A percentile compares a stretch with the other conserved stretches of the same genome.
Evolutionary conservation across 2,329 filamentous ascomycete genomes (phyloP).

Genomic region (Pseudomassariella vexata): DNA sequence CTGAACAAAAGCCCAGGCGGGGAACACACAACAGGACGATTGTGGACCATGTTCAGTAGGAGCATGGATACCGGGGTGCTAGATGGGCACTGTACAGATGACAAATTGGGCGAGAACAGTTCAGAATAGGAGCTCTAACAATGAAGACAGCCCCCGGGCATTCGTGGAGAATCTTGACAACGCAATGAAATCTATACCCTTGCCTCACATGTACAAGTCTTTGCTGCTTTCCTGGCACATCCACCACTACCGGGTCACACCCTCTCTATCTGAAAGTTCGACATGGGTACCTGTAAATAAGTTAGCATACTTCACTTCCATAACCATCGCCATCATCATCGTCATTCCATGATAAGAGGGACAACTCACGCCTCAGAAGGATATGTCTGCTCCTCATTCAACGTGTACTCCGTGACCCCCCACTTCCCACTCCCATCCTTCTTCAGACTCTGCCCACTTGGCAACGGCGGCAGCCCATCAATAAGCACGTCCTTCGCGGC

Average conservation of each 20-base stretch:
- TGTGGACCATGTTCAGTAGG: too few relatives aligned
- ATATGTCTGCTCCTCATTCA: constrained; percentile 66
- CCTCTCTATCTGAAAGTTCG: constrained; percentile 50
- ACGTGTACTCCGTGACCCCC: constrained; percentile 63
- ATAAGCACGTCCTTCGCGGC: constrained; percentile 57
- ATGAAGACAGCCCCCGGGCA: too few relatives aligned
- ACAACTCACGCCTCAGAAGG: constrained; percentile 56
- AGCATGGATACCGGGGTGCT: too few relatives aligned
- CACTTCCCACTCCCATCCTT: constrained; percentile 40
- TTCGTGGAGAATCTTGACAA: too few relatives aligned
- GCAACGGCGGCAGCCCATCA: constrained; percentile 80
- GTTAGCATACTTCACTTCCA: constrained; percentile 21
- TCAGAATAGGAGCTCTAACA: too few relatives aligned
- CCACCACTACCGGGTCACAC: constrained; percentile 8
- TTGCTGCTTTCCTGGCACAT: constrained; percentile 2
- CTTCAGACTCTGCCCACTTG: constrained; percentile 58
- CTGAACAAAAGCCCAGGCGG: too few relatives aligned
- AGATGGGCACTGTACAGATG: too few relatives aligned
- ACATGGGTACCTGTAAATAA: constrained; percentile 52
- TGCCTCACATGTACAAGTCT: constrained; percentile 21
- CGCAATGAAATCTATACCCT: constrained; percentile 8
- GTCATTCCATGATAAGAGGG: constrained; percentile 1
- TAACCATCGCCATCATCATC: constrained; percentile 7
- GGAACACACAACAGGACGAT: too few relatives aligned
- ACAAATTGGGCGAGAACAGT: too few relatives aligned